Conservation (phyloP, 2,329 filamentous ascomycete genomes). For the Aureobasidium mangrovei region DNA sequence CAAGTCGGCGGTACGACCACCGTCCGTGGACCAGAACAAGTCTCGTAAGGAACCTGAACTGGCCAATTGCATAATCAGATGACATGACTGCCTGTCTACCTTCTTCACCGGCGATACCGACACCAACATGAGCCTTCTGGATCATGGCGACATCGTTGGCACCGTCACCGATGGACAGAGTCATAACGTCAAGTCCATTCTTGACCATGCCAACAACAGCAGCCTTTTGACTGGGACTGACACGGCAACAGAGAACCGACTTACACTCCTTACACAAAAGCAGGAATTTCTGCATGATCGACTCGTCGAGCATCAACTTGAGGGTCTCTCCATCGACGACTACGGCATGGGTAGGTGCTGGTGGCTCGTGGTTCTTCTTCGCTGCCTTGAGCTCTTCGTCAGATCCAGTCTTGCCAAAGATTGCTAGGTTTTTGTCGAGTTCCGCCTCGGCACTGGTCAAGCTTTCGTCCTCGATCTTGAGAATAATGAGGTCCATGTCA, state of each 20-base stretch:
- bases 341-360: conserved; percentile 78
- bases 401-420: conserved; percentile 72
- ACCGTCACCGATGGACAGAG: conserved; percentile 83
- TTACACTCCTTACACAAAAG: conserved; percentile 95
- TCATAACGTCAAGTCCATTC: conserved; percentile 90
- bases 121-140: conserved; percentile 91
- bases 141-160: conserved; percentile 98
- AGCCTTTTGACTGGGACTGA: conserved; percentile 93
- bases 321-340: conserved; percentile 93
- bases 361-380: conserved; percentile 74
- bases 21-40: conserved; percentile 83
- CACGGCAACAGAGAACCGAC: conserved; percentile 92
- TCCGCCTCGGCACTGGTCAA: conserved; percentile 56
- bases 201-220: conserved; percentile 96
- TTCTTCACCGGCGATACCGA: conserved; percentile 89
- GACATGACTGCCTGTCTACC: conserved; percentile 92
- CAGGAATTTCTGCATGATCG: conserved; percentile 82
- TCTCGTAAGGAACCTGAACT: conserved; percentile 81
- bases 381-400: conserved; percentile 77
- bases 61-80: conserved; percentile 88
- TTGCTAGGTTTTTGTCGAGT: conserved; percentile 62
- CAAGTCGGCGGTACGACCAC: conserved; percentile 92
- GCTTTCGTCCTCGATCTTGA: conserved; percentile 74
- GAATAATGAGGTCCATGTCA: conserved; percentile 90
- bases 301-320: conserved; percentile 74